Evolutionary conservation across 78 protist genomes (phyloP).

Genomic region (Anaeramoeba ignava): DNA sequence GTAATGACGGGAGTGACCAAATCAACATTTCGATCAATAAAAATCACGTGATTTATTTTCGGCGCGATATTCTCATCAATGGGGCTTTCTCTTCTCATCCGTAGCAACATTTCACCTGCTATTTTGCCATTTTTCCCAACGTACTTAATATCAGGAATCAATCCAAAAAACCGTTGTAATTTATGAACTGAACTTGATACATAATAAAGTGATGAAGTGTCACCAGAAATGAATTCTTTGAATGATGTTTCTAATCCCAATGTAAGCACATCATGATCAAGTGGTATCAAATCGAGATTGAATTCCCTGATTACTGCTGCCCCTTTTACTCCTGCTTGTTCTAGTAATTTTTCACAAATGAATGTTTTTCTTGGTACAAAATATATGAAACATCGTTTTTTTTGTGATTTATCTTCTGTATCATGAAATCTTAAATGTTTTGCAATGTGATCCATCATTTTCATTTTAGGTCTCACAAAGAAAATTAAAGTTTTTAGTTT

Average conservation of each 20-base stretch:
- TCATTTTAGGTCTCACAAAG: conserved; percentile 46
- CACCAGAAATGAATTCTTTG: conserved; percentile 52
- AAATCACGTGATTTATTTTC: conserved; percentile 45
- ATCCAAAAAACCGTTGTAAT: conserved; percentile 55
- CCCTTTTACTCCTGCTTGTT: conserved; percentile 56
- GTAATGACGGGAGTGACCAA: conserved; percentile 35
- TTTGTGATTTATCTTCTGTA: conserved; percentile 15
- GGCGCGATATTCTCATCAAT: not conserved
- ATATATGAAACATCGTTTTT: conserved; percentile 26
- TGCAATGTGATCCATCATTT: not conserved
- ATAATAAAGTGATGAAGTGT: conserved; percentile 28
- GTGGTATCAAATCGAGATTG: conserved; percentile 56
- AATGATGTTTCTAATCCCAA: conserved; percentile 45
- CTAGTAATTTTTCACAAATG: conserved; percentile 54
- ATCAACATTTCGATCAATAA: conserved; percentile 65
- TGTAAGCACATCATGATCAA: conserved; percentile 71
- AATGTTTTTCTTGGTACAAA: conserved; percentile 54
- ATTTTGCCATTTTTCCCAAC: conserved; percentile 57
- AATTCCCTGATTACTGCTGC: conserved; percentile 28
- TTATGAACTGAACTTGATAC: conserved; percentile 56
- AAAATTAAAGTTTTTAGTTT: conserved; percentile 35
- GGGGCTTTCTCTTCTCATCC: conserved; percentile 14
- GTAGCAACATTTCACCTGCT: conserved; percentile 13
- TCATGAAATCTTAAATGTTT: conserved; percentile 13
- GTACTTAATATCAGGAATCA: conserved; percentile 61